Percentiles rank a stretch among this genome's conserved stretches.
Evolutionary conservation across 1,284 basidiomycete genomes (phyloP).

Genomic region (Hemileccinum hortonii): DNA sequence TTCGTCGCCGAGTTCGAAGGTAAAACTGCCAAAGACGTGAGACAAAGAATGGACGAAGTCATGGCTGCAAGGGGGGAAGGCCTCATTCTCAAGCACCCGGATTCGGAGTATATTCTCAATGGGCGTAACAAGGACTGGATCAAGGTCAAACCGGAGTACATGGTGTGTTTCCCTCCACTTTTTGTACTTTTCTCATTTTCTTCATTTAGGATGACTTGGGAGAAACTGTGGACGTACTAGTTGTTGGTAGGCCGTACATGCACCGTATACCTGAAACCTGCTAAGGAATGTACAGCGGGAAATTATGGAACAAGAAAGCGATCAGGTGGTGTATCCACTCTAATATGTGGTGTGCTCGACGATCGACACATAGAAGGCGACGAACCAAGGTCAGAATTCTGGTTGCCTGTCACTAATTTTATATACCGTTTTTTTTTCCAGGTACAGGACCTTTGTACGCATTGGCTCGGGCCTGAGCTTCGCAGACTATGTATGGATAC

Average conservation of each 20-base stretch:
- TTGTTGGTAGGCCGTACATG: conserved; percentile 62
- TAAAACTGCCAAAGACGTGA: conserved; percentile 76
- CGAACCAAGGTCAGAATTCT: conserved; percentile 55
- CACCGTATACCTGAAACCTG: background rate
- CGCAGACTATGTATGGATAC: conserved; percentile 80
- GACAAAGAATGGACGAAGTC: conserved; percentile 74
- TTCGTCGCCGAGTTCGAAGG: conserved; percentile 72
- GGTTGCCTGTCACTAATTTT: background rate
- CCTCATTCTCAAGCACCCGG: conserved; percentile 83
- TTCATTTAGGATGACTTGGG: conserved; percentile 74
- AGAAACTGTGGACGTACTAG: conserved; percentile 85
- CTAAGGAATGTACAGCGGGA: conserved; percentile 46
- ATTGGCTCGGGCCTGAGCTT: conserved; percentile 86
- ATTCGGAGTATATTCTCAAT: conserved; percentile 78
- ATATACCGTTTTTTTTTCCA: conserved; percentile 26
- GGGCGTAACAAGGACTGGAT: conserved; percentile 89
- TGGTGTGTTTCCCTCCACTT: conserved; percentile 49
- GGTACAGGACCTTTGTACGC: conserved; percentile 79
- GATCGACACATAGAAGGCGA: conserved; percentile 56
- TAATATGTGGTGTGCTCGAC: conserved; percentile 76
- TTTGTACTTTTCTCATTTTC: conserved; percentile 5
- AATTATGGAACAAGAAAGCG: conserved; percentile 74
- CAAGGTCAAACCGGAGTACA: conserved; percentile 93
- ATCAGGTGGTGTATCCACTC: conserved; percentile 75
- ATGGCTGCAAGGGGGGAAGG: conserved; percentile 87